Evolutionary conservation across 2,329 filamentous ascomycete genomes (phyloP), one percentile per base, ranked within the genome.

Genomic region (Fusarium humuli): DNA sequence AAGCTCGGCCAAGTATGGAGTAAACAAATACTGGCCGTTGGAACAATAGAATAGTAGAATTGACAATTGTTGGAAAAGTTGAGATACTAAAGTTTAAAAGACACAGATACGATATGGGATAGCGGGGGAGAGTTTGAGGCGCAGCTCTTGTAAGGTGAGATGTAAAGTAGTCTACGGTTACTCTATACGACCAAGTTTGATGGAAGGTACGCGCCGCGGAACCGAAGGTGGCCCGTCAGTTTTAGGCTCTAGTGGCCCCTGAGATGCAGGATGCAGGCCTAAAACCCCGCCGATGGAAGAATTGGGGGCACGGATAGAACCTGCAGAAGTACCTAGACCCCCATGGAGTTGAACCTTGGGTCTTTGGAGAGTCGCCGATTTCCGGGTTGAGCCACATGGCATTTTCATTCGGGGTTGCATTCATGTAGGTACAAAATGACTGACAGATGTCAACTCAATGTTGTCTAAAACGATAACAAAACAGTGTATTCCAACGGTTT

Each of bases 251-350:
- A 57, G 65, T 55, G 67, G 37, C 46, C 61, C 61, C 59, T 68
- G 65, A 71, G 46, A 48, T 59, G 52, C 71, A 70, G 62, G 23
- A 46, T 53, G 34, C 61, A 63, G 61, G 23, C 57, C 72, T 72
- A 74, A 69, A 71, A 67, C 72, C 72, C 72, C 72, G 72, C 72
- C 70, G 67, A 75, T 73, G 54, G 32, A 65, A 32, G 47, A 25
- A 48, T 41, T 64, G 61, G 58, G 61, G 58, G 13, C 32, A n/a
- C 34, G 18, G 18, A 37, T 37, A 37, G 34, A 37, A 37, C 34
- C 34, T 37, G 34, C 34, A 37, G 32, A 41, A n/a, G 22, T 34
- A 23, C 27, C 46, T 37, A n/a, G 34, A 11, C 16, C 34, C 34
- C 34, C 18, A 37, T 37, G 34, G 18, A 37, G 34, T 37, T 37